Evolutionary conservation across 768 basidiomycete genomes (phyloP).

Genomic region (Trichaptum fuscoviolaceum): DNA sequence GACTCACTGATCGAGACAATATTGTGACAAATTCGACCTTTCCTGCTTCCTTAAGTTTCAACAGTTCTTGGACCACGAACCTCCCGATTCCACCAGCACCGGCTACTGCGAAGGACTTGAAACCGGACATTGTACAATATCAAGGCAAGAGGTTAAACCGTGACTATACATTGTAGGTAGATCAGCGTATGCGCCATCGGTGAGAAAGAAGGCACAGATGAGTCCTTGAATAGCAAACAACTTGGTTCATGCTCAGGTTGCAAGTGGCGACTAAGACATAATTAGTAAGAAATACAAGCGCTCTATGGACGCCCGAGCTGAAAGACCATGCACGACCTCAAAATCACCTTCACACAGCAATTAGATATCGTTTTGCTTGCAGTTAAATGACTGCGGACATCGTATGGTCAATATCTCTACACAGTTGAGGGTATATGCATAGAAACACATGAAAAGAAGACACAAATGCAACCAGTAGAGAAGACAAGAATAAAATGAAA

Average conservation of each 20-base stretch:
- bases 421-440: neutral
- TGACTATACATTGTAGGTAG: neutral
- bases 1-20: neutral
- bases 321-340: neutral
- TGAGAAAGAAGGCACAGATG: no score
- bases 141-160: neutral
- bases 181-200: neutral
- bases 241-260: no score
- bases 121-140: neutral
- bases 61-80: constrained; percentile 8
- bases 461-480: neutral
- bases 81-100: constrained; percentile 10
- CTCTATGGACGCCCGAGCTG: neutral
- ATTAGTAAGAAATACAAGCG: neutral
- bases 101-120: constrained; percentile 10
- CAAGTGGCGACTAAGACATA: no score
- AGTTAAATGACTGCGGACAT: neutral
- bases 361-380: neutral
- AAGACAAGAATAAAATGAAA: neutral
- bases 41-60: constrained; percentile 3
- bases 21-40: constrained; percentile 1
- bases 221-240: no score
- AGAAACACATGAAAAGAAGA: neutral
- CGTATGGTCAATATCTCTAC: neutral
- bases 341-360: neutral